Conservation (phyloP, 2,329 filamentous ascomycete species). For the Macrophomina tecta region DNA sequence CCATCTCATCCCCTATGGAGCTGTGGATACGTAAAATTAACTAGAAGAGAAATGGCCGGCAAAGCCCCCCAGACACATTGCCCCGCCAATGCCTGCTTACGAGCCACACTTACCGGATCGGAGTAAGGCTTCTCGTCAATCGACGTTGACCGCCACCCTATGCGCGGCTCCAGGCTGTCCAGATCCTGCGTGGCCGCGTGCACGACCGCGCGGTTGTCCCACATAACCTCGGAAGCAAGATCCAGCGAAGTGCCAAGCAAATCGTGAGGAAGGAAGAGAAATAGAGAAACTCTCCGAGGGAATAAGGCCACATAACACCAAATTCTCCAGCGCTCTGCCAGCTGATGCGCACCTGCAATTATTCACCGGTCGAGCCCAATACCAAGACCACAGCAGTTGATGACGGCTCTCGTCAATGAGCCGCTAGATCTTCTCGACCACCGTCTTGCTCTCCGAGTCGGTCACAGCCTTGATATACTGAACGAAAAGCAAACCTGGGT, state of each 20-base stretch:
- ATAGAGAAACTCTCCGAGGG: too few relatives aligned
- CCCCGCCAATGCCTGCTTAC: slow-evolving; percentile 32
- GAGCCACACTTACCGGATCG: slow-evolving; percentile 41
- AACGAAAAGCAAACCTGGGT: slow-evolving; percentile 40
- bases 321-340: slow-evolving; percentile 50
- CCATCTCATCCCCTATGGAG: too few relatives aligned
- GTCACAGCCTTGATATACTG: slow-evolving; percentile 47
- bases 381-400: too few relatives aligned
- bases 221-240: not conserved
- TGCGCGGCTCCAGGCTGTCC: slow-evolving; percentile 35
- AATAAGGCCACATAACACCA: slow-evolving; percentile 37
- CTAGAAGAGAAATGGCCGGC: too few relatives aligned
- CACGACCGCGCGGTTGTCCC: slow-evolving; percentile 12
- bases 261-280: too few relatives aligned
- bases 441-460: slow-evolving; percentile 39
- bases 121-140: slow-evolving; percentile 49
- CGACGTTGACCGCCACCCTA: slow-evolving; percentile 46
- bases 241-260: too few relatives aligned
- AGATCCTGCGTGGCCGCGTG: slow-evolving; percentile 44
- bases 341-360: slow-evolving; percentile 46
- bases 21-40: too few relatives aligned
- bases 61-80: too few relatives aligned
- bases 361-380: too few relatives aligned
- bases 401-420: slow-evolving; percentile 41
- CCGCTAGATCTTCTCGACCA: slow-evolving; percentile 29